Percentiles rank a stretch among this genome's conserved stretches.
phyloP scores from a whole-genome alignment of 768 basidiomycete species.

The Mrakia hoshinonis region DNA sequence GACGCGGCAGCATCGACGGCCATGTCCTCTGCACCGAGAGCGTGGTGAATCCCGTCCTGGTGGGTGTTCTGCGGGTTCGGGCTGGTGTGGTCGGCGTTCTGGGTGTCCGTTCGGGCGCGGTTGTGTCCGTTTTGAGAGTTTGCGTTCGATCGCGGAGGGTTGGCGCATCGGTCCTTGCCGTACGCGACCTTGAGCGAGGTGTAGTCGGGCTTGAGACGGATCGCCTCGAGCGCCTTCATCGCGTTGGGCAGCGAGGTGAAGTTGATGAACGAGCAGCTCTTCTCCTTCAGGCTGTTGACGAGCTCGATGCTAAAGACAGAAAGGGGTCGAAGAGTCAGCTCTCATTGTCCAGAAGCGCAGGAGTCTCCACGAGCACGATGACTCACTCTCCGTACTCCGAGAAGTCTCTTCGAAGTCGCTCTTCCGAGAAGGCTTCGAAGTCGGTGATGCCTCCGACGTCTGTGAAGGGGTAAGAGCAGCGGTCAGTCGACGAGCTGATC shows the following conservation, averaged over 20 bases:
- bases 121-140: not conserved
- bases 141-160: not conserved
- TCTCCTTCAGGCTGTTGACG: conserved; percentile 38
- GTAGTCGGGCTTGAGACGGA: conserved; percentile 69
- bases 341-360: not conserved
- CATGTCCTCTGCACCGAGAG: not conserved
- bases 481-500: not conserved
- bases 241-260: conserved; percentile 91
- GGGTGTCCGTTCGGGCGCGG: not conserved
- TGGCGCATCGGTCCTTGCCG: conserved; percentile 77
- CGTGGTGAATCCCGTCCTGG: not conserved
- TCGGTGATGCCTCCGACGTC: conserved; percentile 57
- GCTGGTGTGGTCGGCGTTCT: not conserved
- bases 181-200: conserved; percentile 79
- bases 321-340: conserved; percentile 37
- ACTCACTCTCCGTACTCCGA: conserved; percentile 55
- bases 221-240: conserved; percentile 89
- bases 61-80: not conserved
- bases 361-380: too few relatives aligned
- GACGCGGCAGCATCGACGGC: not conserved
- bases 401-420: conserved; percentile 84
- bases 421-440: conserved; percentile 83
- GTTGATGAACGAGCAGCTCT: conserved; percentile 89
- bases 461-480: not conserved
- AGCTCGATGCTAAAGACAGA: conserved; percentile 22